Evolutionary conservation across 208 protist species (phyloP), one percentile per base, ranked within the genome.

Genomic region (Acanthamoeba lenticulata): DNA sequence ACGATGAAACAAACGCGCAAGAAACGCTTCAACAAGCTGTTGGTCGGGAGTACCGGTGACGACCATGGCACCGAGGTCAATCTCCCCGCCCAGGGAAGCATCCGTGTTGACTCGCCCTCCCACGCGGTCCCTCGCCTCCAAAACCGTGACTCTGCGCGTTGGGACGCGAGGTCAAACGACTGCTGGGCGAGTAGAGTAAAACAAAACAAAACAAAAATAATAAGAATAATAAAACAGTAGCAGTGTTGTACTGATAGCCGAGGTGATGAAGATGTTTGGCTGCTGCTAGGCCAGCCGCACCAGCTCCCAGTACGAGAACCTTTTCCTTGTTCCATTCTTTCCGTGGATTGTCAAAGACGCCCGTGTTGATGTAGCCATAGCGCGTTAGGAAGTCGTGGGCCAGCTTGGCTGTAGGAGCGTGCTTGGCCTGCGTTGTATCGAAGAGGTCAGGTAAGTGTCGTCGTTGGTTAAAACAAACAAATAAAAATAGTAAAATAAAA

Each of bases 361-460:
- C 90, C 40, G 90, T 93, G 65, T 93, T 93, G 34, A 93, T 93
- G 45, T 93, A 93, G 27, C 90, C 90, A 47, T 93, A 93, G 45
- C 90, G 90, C n/a, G 90, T 93, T 7, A 93, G 67, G 49, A 93
- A 93, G 34, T 93, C 90, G 49, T 93, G 90, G 4, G 90, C 90
- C 13, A 83, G 47, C 38, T 91, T 65, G 32, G 85, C 85, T 21
- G 85, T 91, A 19, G 47, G 34, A 13, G 57, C 85, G 55, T 74
- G 57, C 9, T 72, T 65, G 6, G 24, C 36, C 85, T 91, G 85
- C 24, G n/a, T 17, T 17, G 11, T 27, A 0, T 24, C 24, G 27
- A n/a, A 65, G 55, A 65, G 55, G 45, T 52, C 45, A 52, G 45
- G 45, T 52, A 19, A 15, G 9, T 52, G 45, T n/a, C 27, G 24